Conservation (phyloP, 177 flowering plant species). For the Telopea speciosissima region DNA sequence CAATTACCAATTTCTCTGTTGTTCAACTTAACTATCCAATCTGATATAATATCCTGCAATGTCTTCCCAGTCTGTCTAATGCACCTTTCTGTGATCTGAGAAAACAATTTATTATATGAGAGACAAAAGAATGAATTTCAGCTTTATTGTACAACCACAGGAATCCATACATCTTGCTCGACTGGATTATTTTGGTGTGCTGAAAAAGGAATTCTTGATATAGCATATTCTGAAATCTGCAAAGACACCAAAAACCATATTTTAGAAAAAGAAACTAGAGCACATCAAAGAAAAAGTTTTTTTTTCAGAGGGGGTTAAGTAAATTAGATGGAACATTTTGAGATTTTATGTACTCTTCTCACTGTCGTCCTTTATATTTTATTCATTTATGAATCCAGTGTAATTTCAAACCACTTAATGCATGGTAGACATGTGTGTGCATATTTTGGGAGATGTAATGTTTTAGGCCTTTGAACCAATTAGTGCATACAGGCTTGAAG, state of each 20-base stretch:
- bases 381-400: too few species aligned
- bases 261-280: constrained; percentile 2
- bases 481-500: constrained; percentile 62
- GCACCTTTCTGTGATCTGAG: constrained; percentile 70
- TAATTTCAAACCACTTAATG: too few species aligned
- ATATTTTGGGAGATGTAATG: neutral
- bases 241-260: constrained; percentile 13
- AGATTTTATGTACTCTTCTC: too few species aligned
- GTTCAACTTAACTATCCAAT: constrained; percentile 54
- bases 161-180: constrained; percentile 68
- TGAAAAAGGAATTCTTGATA: constrained; percentile 49
- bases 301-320: too few species aligned
- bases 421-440: neutral
- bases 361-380: too few species aligned
- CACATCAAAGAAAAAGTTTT: neutral
- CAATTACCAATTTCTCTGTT: constrained; percentile 69
- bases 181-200: constrained; percentile 63
- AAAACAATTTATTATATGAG: constrained; percentile 10
- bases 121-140: constrained; percentile 2
- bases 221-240: constrained; percentile 55
- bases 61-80: constrained; percentile 62
- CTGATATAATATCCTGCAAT: constrained; percentile 61
- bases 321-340: too few species aligned
- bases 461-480: neutral
- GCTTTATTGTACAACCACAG: neutral